Evolutionary conservation across 1,284 basidiomycete species (phyloP).

Genomic region (Xerocomus amazonicus): DNA sequence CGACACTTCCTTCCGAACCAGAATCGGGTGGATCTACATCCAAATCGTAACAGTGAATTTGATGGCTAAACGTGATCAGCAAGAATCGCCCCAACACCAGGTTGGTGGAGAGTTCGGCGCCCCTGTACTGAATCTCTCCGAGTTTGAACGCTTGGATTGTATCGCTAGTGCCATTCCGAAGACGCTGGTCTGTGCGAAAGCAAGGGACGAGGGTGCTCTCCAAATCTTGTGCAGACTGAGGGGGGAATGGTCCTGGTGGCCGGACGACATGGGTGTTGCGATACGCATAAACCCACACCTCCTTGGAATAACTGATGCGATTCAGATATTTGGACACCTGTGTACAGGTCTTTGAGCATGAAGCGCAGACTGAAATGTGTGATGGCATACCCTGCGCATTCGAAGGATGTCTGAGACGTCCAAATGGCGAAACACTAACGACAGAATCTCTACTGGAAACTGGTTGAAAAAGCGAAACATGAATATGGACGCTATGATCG

Average conservation of each 20-base stretch:
- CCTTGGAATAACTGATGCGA: neutral
- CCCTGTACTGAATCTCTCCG: too few relatives aligned
- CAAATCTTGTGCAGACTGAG: neutral
- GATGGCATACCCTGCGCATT: constrained; percentile 13
- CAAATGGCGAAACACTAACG: neutral
- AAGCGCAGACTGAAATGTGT: neutral
- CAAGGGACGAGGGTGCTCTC: neutral
- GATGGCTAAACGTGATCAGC: too few relatives aligned
- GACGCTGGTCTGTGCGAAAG: neutral
- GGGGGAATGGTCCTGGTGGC: neutral
- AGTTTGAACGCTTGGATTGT: too few relatives aligned
- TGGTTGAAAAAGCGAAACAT: neutral
- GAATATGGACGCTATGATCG: too few relatives aligned
- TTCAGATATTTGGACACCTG: constrained; percentile 20
- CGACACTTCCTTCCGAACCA: too few relatives aligned
- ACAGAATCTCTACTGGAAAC: neutral
- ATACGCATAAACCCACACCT: constrained; percentile 17
- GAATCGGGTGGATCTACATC: too few relatives aligned
- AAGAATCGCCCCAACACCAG: too few relatives aligned
- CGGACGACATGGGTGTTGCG: neutral
- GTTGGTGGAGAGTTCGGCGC: too few relatives aligned
- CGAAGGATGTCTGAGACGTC: neutral
- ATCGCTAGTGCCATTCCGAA: too few relatives aligned
- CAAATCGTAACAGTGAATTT: too few relatives aligned
- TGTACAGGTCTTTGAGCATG: neutral